These are phyloP conservation scores for Acacia concinna DNA, from an alignment of 331 rosid genomes.

Conservation along the genomic window DNA sequence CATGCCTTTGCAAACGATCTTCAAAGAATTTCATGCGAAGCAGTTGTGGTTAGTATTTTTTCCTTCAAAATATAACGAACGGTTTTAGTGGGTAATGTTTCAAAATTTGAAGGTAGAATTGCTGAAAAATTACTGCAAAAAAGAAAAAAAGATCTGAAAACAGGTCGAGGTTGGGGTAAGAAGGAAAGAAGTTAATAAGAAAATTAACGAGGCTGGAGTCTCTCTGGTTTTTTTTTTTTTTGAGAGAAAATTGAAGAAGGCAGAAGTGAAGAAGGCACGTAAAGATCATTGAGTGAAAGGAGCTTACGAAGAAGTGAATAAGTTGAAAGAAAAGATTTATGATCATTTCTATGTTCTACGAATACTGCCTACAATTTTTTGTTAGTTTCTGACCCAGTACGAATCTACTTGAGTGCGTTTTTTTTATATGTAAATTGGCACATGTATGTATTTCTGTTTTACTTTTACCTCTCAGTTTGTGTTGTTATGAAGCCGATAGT, in stretches of 20 bases:
- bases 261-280: slow-evolving; percentile 53
- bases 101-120: slow-evolving; percentile 67
- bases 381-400: not conserved
- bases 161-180: slow-evolving; percentile 68
- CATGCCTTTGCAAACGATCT: not conserved
- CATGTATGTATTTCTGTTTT: not conserved
- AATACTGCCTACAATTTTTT: not conserved
- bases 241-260: slow-evolving; percentile 45
- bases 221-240: too few species aligned
- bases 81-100: slow-evolving; percentile 27
- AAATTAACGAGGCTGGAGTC: slow-evolving; percentile 51
- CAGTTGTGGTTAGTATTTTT: slow-evolving; percentile 33
- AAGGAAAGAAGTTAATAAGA: slow-evolving; percentile 33
- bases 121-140: slow-evolving; percentile 59
- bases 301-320: slow-evolving; percentile 43
- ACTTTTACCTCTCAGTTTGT: not conserved
- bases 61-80: slow-evolving; percentile 36
- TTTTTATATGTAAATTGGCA: not conserved
- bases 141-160: slow-evolving; percentile 56
- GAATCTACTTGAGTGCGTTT: not conserved
- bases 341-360: not conserved
- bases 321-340: slow-evolving; percentile 13
- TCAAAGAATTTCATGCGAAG: slow-evolving; percentile 41
- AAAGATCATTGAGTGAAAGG: slow-evolving; percentile 41
- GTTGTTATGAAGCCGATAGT: not conserved